A percentile compares a stretch with the other conserved stretches of the same genome.
Conservation (phyloP, 176 grass and related monocot species). For the Aegilops longissima region DNA sequence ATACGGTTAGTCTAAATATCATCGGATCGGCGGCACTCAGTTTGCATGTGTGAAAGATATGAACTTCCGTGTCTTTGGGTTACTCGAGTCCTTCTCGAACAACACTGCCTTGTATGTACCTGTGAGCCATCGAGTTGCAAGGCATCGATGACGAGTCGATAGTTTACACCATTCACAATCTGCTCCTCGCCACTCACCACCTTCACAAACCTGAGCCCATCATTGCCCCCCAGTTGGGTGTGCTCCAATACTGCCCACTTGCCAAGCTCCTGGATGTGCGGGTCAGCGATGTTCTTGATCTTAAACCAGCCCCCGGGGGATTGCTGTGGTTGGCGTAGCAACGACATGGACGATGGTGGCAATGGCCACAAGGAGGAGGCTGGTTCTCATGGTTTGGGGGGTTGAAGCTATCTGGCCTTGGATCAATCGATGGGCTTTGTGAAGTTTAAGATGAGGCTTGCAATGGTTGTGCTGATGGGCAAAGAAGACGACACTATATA, state of each 20-base stretch:
- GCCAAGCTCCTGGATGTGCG: background rate
- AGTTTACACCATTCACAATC: constrained; percentile 7
- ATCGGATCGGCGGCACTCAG: background rate
- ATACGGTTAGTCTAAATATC: background rate
- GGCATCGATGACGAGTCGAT: background rate
- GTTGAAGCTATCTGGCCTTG: background rate
- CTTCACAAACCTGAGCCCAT: background rate
- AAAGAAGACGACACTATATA: background rate
- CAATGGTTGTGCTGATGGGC: background rate
- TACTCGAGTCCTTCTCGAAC: background rate
- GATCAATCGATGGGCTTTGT: background rate
- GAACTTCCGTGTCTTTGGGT: background rate
- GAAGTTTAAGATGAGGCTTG: background rate
- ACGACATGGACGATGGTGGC: background rate
- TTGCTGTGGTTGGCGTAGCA: background rate
- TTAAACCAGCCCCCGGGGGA: background rate
- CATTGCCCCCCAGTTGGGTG: too few species aligned
- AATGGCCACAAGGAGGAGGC: background rate
- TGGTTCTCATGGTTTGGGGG: background rate
- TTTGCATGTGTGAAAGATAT: background rate
- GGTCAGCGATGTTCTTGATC: background rate
- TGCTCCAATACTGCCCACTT: background rate
- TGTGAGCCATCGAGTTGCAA: background rate
- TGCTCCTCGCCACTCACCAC: background rate
- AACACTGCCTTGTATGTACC: background rate